Evolutionary conservation across 352 stramenopile genomes (phyloP).

Genomic region (Discostella stelligera): DNA sequence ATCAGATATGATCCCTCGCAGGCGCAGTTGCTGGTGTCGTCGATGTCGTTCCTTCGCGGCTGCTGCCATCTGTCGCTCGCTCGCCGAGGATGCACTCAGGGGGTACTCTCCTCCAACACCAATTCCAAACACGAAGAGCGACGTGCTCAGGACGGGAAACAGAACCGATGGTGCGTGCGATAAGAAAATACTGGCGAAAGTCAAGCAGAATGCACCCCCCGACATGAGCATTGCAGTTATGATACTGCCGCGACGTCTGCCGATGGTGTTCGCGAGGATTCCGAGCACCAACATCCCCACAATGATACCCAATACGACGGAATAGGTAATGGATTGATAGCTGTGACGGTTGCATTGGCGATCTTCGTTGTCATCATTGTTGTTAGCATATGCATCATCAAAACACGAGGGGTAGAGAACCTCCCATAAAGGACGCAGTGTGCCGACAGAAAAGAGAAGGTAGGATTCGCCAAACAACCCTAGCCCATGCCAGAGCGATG

Average conservation of each 20-base stretch:
- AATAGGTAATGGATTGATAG: conserved; percentile 53
- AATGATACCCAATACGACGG: conserved; percentile 68
- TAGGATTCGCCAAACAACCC: conserved; percentile 77
- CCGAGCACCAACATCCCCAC: conserved; percentile 66
- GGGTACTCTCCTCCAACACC: conserved; percentile 78
- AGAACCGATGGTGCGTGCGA: conserved; percentile 19
- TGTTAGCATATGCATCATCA: not conserved
- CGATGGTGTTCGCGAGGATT: conserved; percentile 48
- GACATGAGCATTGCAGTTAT: conserved; percentile 66
- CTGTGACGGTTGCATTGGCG: conserved; percentile 27
- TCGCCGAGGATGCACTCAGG: conserved; percentile 50
- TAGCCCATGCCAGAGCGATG: conserved; percentile 54
- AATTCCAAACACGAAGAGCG: conserved; percentile 71
- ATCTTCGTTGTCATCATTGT: conserved; percentile 15
- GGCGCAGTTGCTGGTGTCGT: not conserved
- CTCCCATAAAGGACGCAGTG: conserved; percentile 66
- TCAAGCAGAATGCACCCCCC: conserved; percentile 25
- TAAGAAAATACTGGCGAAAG: conserved; percentile 33
- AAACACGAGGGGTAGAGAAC: conserved; percentile 63
- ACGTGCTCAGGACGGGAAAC: conserved; percentile 44
- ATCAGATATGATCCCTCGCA: not conserved
- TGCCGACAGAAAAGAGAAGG: conserved; percentile 73
- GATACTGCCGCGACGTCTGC: conserved; percentile 58
- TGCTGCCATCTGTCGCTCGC: conserved; percentile 54
- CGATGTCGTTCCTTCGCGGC: not conserved